phyloP scores from a whole-genome alignment of 176 grass and related monocot genomes.

The Pontederia paniculata region DNA sequence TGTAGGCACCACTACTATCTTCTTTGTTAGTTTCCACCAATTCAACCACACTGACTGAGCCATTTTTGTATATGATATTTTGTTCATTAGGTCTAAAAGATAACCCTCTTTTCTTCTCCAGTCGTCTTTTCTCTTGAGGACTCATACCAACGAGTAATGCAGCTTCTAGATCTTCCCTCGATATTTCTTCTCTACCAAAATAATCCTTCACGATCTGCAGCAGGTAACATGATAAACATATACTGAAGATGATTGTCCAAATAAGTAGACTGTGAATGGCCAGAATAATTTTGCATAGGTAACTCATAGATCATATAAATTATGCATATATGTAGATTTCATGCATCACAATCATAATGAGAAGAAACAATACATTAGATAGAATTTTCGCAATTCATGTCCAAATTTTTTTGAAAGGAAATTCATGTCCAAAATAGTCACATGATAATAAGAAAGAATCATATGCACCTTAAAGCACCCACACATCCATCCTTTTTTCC shows the following conservation, averaged over 20 bases:
- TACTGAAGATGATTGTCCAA: not conserved
- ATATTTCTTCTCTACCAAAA: constrained; percentile 71
- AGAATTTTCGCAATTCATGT: no score
- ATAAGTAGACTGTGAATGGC: no score
- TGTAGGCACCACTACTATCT: constrained; percentile 12
- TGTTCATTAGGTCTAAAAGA: constrained; percentile 42
- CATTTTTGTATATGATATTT: constrained; percentile 34
- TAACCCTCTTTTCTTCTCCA: constrained; percentile 72
- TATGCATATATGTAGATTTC: no score
- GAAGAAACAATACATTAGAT: no score
- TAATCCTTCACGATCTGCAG: constrained; percentile 73
- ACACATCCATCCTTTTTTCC: no score
- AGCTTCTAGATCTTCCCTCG: constrained; percentile 64
- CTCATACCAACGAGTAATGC: constrained; percentile 81
- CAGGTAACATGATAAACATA: not conserved
- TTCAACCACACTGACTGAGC: constrained; percentile 15
- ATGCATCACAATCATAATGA: not conserved
- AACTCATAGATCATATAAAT: not conserved
- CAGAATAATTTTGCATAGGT: no score
- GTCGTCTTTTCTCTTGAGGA: constrained; percentile 60
- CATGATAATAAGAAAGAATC: no score
- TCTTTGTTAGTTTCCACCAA: constrained; percentile 23
- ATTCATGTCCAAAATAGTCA: no score
- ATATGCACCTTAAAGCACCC: no score
- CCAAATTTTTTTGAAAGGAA: no score